These are phyloP conservation scores for Phellopilus nigrolimitatus DNA, from an alignment of 1,284 basidiomycete species.

Conservation along the genomic window DNA sequence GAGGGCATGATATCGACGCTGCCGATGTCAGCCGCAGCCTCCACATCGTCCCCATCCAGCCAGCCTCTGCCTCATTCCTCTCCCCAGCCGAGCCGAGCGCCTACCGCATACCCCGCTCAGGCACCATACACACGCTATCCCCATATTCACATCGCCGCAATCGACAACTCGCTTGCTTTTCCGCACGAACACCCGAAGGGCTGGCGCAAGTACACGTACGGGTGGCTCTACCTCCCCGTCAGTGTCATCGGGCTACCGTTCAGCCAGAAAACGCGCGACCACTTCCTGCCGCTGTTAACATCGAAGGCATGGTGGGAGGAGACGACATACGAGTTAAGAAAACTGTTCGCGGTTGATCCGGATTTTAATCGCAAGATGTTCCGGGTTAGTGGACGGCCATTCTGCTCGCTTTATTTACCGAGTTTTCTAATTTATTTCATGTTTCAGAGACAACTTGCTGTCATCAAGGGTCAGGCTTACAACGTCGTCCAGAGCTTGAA, in stretches of 20 bases:
- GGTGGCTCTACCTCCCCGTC: conserved; percentile 87
- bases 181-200: conserved; percentile 86
- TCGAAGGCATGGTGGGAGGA: conserved; percentile 89
- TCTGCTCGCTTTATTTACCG: background rate
- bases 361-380: conserved; percentile 88
- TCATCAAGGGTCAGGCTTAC: conserved; percentile 90
- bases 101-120: background rate
- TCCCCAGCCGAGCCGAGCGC: background rate
- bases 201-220: conserved; percentile 88
- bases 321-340: conserved; percentile 72
- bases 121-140: conserved; percentile 33
- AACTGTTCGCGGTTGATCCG: conserved; percentile 75
- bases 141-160: conserved; percentile 80
- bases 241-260: conserved; percentile 83
- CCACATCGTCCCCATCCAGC: conserved; percentile 15
- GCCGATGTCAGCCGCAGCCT: conserved; percentile 32
- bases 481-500: conserved; percentile 83
- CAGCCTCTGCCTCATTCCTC: background rate
- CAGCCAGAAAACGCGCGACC: conserved; percentile 73
- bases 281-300: conserved; percentile 79
- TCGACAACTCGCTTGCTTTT: conserved; percentile 91
- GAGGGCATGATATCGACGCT: conserved; percentile 36
- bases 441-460: conserved; percentile 73
- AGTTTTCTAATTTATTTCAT: background rate
- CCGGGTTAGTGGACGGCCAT: conserved; percentile 39